Base-by-base conservation (phyloP, 495 filamentous ascomycete genomes). In the Parathielavia hyrcaniae region DNA sequence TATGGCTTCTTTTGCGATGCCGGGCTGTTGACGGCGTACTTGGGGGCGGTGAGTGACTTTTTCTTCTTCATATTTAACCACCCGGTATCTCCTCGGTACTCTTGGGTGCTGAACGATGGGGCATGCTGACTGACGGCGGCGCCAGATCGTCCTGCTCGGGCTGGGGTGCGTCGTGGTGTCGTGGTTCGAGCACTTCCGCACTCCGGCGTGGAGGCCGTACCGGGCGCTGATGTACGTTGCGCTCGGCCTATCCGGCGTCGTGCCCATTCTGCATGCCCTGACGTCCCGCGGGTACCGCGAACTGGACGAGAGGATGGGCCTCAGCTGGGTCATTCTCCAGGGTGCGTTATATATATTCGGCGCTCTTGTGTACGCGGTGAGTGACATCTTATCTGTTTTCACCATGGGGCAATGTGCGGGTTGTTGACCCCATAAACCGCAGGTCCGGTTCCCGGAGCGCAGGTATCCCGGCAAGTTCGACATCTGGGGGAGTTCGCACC, bases 151-250 rank as follows among this genome's bases (percentile, higher is more conserved):
- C 46, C 75, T 83, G 39, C 77, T 96, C 48, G 91, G 87, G 8
- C 60, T 86, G 13, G 86, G 83, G 53, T 96, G 90, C 59, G 78
- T 86, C 10, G 66, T 79, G 32, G 89, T 92, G 12, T 90, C 87
- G 23, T 79, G 90, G 64, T 73, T 88, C 35, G 88, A 92, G 11
- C 78, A 77, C 52, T 96, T 97, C 71, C 82, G 93, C 38, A 88
- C 89, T 0, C 87, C 93, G 6, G 75, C 73, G 20, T 93, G 85
- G 83, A 79, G 92, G 14, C 89, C 89, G 14, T 90, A 95, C 69
- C 84, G 93, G 41, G 90, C 95, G 11, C 75, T 79, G 54, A 95
- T 97, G 90, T 98, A 97, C 69, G 85, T 96, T 41, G 81, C 80
- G 26, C 86, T 97, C 74, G 93, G 93, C 11, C 73, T 90, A 44